Base-by-base conservation (phyloP, 352 stramenopile genomes). In the Globisporangium okanoganense region DNA sequence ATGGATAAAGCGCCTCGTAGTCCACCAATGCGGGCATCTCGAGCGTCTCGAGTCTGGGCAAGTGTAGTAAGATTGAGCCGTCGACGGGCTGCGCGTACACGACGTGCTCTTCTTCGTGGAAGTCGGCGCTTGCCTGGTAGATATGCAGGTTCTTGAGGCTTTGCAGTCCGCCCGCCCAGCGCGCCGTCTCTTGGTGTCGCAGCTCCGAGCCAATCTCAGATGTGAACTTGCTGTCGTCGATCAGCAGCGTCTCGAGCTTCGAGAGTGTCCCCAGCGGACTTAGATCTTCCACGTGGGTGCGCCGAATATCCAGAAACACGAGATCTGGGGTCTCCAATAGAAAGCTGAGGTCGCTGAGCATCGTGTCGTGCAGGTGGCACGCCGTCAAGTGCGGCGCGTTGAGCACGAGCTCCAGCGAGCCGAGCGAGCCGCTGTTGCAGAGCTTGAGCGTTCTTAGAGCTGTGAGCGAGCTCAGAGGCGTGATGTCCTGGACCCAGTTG, bases 241-340 rank as follows among this genome's bases (percentile, higher is more conserved):
- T 43, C 22, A 79, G 58, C 59, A 84, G 58, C 16, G 76, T 70
- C 62, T 84, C 70, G 27, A 84, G 59, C 36, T 63, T 36, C 25
- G 52, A 22, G 49, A 84, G 50, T 35, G 64, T 56, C 10, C 51
- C 53, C n/a, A 84, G 51, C 10, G 75, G 70, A 18, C 64, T 62
- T 29, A 71, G 61, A 59, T 84, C 66, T 2, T 61, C 53, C 41
- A 74, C 66, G 10, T 77, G 67, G 27, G 70, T 79, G 56, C 72
- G 76, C 2, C 75, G 65, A 58, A 84, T 70, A 27, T 84, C 75
- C n/a, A 84, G 56, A 25, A 74, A 77, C 36, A 47, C 64, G 14
- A 81, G 54, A 31, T 67, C 55, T 0, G 52, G 67, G 29, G 65
- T 51, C 1, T 36, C 45, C 3, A 20, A 58, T 22, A 48, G 70